Evolutionary conservation across 2,329 filamentous ascomycete species (phyloP).

Genomic region (Aspergillus chevalieri): DNA sequence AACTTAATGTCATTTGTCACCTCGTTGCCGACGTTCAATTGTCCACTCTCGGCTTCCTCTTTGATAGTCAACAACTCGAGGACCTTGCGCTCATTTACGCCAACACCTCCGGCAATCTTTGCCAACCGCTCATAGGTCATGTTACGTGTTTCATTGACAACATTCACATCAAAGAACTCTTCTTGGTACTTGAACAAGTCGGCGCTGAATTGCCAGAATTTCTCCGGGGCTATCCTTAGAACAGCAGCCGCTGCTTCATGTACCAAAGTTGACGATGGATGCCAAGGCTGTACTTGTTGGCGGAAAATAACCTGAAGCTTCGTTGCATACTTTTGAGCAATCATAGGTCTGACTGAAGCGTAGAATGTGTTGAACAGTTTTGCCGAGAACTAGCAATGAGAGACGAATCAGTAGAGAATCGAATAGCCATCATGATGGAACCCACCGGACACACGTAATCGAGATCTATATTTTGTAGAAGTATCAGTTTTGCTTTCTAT

Average conservation of each 20-base stretch:
- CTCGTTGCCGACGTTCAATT: constrained; percentile 70
- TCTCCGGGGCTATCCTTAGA: constrained; percentile 59
- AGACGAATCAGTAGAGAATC: constrained; percentile 3
- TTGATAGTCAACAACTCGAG: constrained; percentile 63
- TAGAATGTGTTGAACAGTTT: constrained; percentile 75
- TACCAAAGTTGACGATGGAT: constrained; percentile 70
- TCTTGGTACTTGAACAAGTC: constrained; percentile 64
- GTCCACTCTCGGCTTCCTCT: constrained; percentile 63
- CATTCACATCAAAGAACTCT: constrained; percentile 75
- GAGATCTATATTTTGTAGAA: constrained; percentile 49
- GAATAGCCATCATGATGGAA: constrained; percentile 1
- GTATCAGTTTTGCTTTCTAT: constrained; percentile 1
- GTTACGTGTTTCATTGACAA: constrained; percentile 80
- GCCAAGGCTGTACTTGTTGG: constrained; percentile 91
- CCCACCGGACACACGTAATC: constrained; percentile 79
- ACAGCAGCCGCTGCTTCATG: constrained; percentile 77
- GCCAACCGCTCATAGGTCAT: constrained; percentile 74
- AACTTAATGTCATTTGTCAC: constrained; percentile 83
- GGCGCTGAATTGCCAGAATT: constrained; percentile 74
- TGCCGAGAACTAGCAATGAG: constrained; percentile 50
- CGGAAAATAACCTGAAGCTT: constrained; percentile 74
- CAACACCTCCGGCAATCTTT: constrained; percentile 61
- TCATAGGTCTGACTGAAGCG: constrained; percentile 56
- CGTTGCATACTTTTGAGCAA: constrained; percentile 54
- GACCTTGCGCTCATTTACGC: constrained; percentile 64